A percentile compares a stretch with the other conserved stretches of the same genome.
phyloP scores from a whole-genome alignment of 495 filamentous ascomycete species.

The Podospora tetraspora region DNA sequence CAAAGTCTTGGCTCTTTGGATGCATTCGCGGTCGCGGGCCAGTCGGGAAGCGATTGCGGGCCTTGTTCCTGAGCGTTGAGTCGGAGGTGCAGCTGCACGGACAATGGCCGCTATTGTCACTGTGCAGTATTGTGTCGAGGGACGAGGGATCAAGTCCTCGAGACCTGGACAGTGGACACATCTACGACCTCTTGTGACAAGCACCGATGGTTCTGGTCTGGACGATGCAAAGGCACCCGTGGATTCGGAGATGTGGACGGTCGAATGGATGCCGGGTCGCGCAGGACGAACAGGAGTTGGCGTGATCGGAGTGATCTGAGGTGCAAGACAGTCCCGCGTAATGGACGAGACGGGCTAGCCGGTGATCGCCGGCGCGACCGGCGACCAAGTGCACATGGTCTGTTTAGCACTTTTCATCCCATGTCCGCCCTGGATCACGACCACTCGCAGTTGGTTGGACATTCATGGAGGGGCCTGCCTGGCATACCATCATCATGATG shows the following conservation, averaged over 20 bases:
- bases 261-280: background rate
- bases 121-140: background rate
- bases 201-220: too few species aligned
- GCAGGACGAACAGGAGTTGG: too few species aligned
- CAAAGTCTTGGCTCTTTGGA: background rate
- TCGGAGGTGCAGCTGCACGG: background rate
- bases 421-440: too few species aligned
- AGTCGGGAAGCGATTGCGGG: background rate
- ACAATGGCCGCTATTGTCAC: constrained; percentile 4
- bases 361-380: background rate
- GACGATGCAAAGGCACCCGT: too few species aligned
- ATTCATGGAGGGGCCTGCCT: background rate
- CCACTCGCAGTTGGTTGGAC: background rate
- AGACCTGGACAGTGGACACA: background rate
- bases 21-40: background rate
- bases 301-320: background rate
- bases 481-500: background rate
- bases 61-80: background rate
- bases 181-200: too few species aligned
- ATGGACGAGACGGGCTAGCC: background rate
- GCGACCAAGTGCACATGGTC: background rate
- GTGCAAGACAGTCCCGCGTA: background rate
- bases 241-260: background rate
- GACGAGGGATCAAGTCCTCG: background rate
- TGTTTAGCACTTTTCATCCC: background rate